Evolutionary conservation across 257 asterid genomes (phyloP), one percentile per base, ranked within the genome.

Genomic region (Scutellaria minor): DNA sequence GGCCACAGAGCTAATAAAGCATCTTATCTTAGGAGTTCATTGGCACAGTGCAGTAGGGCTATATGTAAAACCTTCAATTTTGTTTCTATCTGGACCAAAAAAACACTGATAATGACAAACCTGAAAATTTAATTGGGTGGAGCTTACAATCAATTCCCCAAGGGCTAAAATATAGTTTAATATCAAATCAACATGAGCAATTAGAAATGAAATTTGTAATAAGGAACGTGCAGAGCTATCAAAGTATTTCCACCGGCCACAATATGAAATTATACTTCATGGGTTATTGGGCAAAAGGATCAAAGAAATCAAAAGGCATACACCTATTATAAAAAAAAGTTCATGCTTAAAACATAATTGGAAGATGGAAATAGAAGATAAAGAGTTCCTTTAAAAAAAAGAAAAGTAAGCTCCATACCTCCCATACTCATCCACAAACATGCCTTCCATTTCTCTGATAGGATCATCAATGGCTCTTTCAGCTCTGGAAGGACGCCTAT

Each of bases 401-500:
- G 12, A 42, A 11, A 50, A 73, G 79, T 65, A 58, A 77, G 71
- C 68, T 65, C 18, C 80, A 66, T 51, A 95, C 97, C 97, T 90
- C 71, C 99, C 99, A 76, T 94, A 94, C 83, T 94, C 99, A 75
- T 94, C 99, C 53, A 94, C 98, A 77, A 85, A 77, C 95, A 94
- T 88, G 80, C 93, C 99, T 79, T 94, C 99, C 97, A 94, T 94
- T 73, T 91, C 99, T 83, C 99, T 85, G 78, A 94, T 84, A 65
- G 99, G 99, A 86, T 94, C 99, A 73, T 94, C 95, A 73, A 94
- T 74, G 77, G 98, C 85, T 62, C 99, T 86, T 83, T 94, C 98
- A 71, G 95, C 89, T 72, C 98, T 88, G 75, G 96, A 88, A 79
- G 95, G 97, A 18, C 96, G 95, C 75, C 93, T 90, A 70, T 83